Evolutionary conservation across 306 rosid genomes (phyloP), one percentile per base, ranked within the genome.

Genomic region (Rosa rugosa): DNA sequence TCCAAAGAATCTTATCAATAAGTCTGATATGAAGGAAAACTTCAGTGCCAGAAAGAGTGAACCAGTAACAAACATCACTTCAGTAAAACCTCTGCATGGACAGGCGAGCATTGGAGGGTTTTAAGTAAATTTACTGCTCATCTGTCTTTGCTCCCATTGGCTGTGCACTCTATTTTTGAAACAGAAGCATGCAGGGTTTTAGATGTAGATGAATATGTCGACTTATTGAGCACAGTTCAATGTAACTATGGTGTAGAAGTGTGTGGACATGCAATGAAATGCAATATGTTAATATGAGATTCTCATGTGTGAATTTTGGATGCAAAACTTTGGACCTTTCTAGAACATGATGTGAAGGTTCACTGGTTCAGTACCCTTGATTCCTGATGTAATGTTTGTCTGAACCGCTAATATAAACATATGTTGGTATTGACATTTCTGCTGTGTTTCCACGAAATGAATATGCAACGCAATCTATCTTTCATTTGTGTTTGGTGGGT

Each of bases 61-160:
- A 11, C 72, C 45, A 42, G 22, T 69, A 34, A 63, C 51, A n/a
- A 74, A 36, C 71, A 11, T 69, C 31, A 59, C 16, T 22, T 46
- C 80, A 31, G 49, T 31, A 11, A 77, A 54, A 74, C 40, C 64
- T 50, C 47, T 54, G 13, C 49, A 31, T 6, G 69, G 69, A 65
- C 50, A 81, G 87, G 56, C 77, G 56, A 17, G 75, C 85, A 17
- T 67, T 81, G 72, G 71, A 64, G 47, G 85, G 73, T 69, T 69
- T 84, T 9, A 71, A 79, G 27, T 63, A 65, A 69, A 8, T 16
- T 14, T 20, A 20, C 31, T 34, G 6, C 8, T 51, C 0, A 23
- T 31, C 36, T 31, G 36, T 25, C 5, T 3, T 45, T 25, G n/a
- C 40, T 46, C 38, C 18, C 13, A 45, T 12, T n/a, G 8, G 18